These are phyloP conservation scores for Fusarium decemcellulare DNA, from an alignment of 2,329 filamentous ascomycete genomes.

Conservation along the genomic window DNA sequence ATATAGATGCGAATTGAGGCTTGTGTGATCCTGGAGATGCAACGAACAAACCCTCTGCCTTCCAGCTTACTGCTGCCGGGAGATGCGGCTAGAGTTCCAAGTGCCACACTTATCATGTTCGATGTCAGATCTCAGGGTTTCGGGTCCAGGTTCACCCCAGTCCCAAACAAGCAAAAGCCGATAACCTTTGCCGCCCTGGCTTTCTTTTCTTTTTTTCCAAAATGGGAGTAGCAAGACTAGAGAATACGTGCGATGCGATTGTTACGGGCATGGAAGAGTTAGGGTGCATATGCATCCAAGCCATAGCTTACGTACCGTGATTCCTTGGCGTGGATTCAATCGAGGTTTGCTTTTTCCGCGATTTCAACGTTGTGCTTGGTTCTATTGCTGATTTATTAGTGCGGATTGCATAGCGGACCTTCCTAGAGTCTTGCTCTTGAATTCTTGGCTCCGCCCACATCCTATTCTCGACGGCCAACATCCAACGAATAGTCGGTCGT, in stretches of 20 bases:
- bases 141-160: not conserved
- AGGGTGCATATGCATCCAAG: not conserved
- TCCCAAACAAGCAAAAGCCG: not conserved
- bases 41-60: not conserved
- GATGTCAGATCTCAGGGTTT: conserved; percentile 1
- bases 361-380: not conserved
- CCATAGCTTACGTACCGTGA: not conserved
- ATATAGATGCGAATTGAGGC: conserved; percentile 12
- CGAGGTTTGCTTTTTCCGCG: not conserved
- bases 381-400: too few relatives aligned
- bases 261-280: not conserved
- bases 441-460: too few relatives aligned
- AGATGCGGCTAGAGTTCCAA: not conserved
- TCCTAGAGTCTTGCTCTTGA: too few relatives aligned
- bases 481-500: too few relatives aligned
- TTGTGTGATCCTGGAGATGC: conserved; percentile 7
- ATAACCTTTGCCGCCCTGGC: not conserved
- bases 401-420: too few relatives aligned
- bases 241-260: not conserved
- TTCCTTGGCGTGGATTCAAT: not conserved
- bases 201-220: not conserved
- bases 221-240: not conserved
- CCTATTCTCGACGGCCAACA: too few relatives aligned
- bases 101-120: conserved; percentile 2
- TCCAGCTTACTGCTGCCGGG: not conserved